Base-by-base conservation (phyloP, 148 eudicot species). In the Rhododendron kiyosumense region DNA sequence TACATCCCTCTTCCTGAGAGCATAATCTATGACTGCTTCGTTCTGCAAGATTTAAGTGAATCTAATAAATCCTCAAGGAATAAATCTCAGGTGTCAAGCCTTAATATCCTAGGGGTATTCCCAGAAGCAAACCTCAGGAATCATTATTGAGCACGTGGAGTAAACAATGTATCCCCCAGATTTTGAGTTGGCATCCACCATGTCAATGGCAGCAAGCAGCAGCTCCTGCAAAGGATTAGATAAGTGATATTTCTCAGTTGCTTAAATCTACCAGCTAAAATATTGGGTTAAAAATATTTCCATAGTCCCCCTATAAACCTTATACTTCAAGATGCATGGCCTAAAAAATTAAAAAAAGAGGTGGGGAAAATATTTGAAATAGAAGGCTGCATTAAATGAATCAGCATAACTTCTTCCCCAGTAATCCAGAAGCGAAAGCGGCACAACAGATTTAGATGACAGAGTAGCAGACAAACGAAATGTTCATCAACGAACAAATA, bases 141-240 rank as follows among this genome's bases (percentile, higher is more conserved):
- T 93, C 96, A 92, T 94, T 81, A 97, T 93, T 52, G 99, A 97
- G 91, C 98, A 97, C n/a, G 99, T 97, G 3, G 99, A 97, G 89
- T 97, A 97, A 77, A 95, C 96, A 81, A 97, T 88, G 87, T 94
- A 97, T 52, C 99, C 99, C 83, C 99, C 99, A 18, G 99, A 89
- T 90, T 95, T 95, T 46, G 98, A 95, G 88, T 93, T 95, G 82
- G 99, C 99, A 92, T 97, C 99, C 84, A 95, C 99, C 94, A 93
- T 86, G 90, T 97, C 99, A 86, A 97, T 97, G 7, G 99, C 99
- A 86, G 98, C 95, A 81, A 97, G 91, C 61, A 95, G 86, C 88
- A 97, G 93, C 95, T 97, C 95, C 99, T 97, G 95, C 80, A 88
- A 85, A 28, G 11, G 79, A 86, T 34, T 18, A 79, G 1, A 30